These are phyloP conservation scores for Sarcomyxa edulis DNA, from an alignment of 768 basidiomycete genomes.

Conservation along the genomic window DNA sequence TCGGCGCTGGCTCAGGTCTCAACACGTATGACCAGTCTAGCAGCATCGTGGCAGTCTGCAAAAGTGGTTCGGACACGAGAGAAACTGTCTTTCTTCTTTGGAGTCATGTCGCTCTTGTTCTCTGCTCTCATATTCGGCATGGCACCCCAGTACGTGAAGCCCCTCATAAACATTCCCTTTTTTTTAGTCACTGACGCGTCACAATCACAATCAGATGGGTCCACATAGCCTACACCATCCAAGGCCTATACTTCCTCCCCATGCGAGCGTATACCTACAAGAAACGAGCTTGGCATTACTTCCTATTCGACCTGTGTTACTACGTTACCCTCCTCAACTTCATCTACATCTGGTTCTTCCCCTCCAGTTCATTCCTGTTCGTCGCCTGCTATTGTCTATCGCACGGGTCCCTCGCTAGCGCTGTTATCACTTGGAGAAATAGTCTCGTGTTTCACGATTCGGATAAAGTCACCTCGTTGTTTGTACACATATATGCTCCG, in stretches of 20 bases:
- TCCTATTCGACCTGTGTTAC: slow-evolving; percentile 90
- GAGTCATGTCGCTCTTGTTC: slow-evolving; percentile 84
- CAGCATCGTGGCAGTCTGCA: slow-evolving; percentile 88
- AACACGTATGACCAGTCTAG: slow-evolving; percentile 69
- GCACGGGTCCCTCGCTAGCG: slow-evolving; percentile 86
- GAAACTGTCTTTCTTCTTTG: slow-evolving; percentile 88
- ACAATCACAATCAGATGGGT: slow-evolving; percentile 74
- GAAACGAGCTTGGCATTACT: slow-evolving; percentile 91
- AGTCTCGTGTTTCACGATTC: slow-evolving; percentile 96
- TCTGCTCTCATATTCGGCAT: slow-evolving; percentile 87
- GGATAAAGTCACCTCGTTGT: slow-evolving; percentile 94
- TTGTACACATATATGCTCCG: slow-evolving; percentile 92
- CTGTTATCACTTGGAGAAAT: slow-evolving; percentile 98
- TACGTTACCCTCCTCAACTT: slow-evolving; percentile 90
- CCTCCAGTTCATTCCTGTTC: slow-evolving; percentile 72
- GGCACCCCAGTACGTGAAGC: slow-evolving; percentile 66
- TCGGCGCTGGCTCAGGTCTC: slow-evolving; percentile 75
- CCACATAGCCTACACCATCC: slow-evolving; percentile 81
- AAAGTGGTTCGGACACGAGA: slow-evolving; percentile 80
- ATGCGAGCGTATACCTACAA: slow-evolving; percentile 85
- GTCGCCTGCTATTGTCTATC: slow-evolving; percentile 91
- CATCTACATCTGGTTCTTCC: slow-evolving; percentile 88
- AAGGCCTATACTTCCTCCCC: slow-evolving; percentile 75
- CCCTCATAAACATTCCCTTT: not conserved
- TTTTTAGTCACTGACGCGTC: slow-evolving; percentile 7